A percentile compares a stretch with the other conserved stretches of the same genome.
These are phyloP conservation scores for Colletotrichum tanaceti DNA, from an alignment of 2,329 filamentous ascomycete species.

Conservation along the genomic window DNA sequence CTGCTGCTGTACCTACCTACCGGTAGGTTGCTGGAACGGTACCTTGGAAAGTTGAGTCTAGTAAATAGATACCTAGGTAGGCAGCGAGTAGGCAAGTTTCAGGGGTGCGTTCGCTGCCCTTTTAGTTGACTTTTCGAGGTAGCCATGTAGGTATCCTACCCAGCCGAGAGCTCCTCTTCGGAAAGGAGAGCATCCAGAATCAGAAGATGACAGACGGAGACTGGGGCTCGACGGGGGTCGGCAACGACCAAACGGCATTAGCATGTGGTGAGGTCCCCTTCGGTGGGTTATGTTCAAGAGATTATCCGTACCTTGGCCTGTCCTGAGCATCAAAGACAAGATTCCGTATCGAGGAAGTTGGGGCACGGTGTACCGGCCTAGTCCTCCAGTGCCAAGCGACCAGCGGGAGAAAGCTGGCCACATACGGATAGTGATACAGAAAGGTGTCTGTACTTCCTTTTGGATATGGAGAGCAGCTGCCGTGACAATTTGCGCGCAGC, in stretches of 20 bases:
- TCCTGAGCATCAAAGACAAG: constrained; percentile 17
- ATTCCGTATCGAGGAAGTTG: constrained; percentile 7
- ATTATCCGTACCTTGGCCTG: constrained; percentile 20
- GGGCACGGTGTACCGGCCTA: constrained; percentile 13
- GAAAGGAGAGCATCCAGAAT: neutral
- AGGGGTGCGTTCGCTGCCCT: constrained; percentile 13
- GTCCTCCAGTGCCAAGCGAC: constrained; percentile 15
- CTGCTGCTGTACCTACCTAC: constrained; percentile 19
- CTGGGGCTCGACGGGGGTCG: constrained; percentile 3
- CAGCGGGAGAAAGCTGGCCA: constrained; percentile 5
- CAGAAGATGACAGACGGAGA: neutral
- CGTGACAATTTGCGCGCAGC: neutral
- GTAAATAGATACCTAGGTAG: neutral
- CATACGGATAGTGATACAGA: neutral
- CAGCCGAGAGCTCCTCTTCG: constrained; percentile 13
- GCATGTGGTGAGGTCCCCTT: constrained; percentile 28
- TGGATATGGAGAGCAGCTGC: neutral
- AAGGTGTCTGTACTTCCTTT: constrained; percentile 6
- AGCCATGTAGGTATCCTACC: neutral
- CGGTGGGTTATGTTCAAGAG: constrained; percentile 4
- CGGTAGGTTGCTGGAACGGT: constrained; percentile 19
- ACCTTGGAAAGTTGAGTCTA: constrained; percentile 15
- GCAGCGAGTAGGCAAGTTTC: neutral
- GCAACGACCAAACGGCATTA: constrained; percentile 21
- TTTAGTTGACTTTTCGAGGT: neutral